Evolutionary conservation across 2,329 filamentous ascomycete species (phyloP).

Genomic region (Anthostomella pinea): DNA sequence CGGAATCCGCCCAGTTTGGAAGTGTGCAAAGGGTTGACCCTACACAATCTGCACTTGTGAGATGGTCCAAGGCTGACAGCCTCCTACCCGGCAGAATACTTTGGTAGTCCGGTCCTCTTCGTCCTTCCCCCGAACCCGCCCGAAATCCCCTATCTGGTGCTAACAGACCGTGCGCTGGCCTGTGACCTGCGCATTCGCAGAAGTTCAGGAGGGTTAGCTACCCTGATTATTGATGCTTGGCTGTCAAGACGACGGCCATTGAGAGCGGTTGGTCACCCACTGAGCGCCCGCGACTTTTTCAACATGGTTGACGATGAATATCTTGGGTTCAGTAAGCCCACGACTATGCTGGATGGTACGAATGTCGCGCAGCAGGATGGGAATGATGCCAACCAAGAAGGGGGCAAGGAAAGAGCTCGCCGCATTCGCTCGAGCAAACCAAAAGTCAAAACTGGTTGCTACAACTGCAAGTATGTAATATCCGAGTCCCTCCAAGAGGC

Average conservation of each 20-base stretch:
- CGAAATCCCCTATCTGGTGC: not conserved
- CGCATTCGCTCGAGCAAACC: not conserved
- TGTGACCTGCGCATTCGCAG: not conserved
- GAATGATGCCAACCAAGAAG: not conserved
- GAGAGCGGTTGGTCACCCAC: not conserved
- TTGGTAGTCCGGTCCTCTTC: not conserved
- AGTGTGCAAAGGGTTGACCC: not conserved
- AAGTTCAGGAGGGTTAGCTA: not conserved
- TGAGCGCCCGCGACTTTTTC: not conserved
- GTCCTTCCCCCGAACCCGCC: not conserved
- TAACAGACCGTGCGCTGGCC: not conserved
- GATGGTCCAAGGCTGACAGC: not conserved
- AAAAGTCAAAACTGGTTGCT: not conserved
- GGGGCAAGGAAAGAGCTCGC: not conserved
- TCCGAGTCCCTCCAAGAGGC: not conserved
- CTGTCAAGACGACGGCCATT: not conserved
- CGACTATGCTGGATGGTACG: not conserved
- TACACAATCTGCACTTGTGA: not conserved
- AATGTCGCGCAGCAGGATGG: not conserved
- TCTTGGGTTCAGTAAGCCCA: not conserved
- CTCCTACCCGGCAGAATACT: not conserved
- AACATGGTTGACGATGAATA: not conserved
- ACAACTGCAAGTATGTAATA: not conserved
- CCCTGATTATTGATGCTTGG: not conserved
- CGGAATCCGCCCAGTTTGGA: not conserved